Percentiles rank a stretch among this genome's conserved stretches.
Evolutionary conservation across 164 flowering plant species (phyloP).

Genomic region (Houttuynia cordata): DNA sequence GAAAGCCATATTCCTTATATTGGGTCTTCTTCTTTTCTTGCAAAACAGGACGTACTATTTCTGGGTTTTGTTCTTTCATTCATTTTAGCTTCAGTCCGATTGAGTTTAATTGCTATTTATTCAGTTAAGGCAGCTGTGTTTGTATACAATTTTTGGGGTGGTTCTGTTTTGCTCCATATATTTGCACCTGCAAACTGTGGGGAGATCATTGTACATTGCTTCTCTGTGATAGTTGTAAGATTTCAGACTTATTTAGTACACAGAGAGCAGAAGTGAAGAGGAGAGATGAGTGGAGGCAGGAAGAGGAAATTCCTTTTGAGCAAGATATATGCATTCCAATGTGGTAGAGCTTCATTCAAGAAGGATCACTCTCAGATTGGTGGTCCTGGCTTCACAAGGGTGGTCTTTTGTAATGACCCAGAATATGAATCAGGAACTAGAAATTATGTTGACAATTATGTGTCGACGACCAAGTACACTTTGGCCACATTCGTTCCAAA

Average conservation of each 20-base stretch:
- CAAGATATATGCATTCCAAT: constrained; percentile 43
- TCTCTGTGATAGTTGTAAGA: too few relatives aligned
- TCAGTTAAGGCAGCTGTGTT: too few relatives aligned
- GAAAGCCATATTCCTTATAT: too few relatives aligned
- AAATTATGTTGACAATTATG: constrained; percentile 46
- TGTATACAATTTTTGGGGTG: too few relatives aligned
- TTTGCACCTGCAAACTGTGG: too few relatives aligned
- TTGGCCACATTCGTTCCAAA: constrained; percentile 62
- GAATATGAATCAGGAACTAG: constrained; percentile 31
- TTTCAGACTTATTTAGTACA: too few relatives aligned
- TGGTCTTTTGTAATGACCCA: constrained; percentile 58
- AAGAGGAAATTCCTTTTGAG: constrained; percentile 42
- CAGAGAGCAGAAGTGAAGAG: background rate
- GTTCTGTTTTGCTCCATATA: too few relatives aligned
- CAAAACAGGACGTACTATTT: too few relatives aligned
- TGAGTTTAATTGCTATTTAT: background rate
- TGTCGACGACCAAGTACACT: constrained; percentile 67
- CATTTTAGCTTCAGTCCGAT: background rate
- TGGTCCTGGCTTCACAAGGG: constrained; percentile 70
- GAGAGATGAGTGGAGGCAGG: constrained; percentile 25
- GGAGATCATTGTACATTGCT: too few relatives aligned
- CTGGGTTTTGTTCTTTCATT: background rate
- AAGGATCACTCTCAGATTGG: constrained; percentile 58
- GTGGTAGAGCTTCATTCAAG: constrained; percentile 38
- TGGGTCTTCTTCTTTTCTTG: background rate